These are phyloP conservation scores for Kuraishia floccosa DNA, from an alignment of 805 yeast species.

Conservation along the genomic window DNA sequence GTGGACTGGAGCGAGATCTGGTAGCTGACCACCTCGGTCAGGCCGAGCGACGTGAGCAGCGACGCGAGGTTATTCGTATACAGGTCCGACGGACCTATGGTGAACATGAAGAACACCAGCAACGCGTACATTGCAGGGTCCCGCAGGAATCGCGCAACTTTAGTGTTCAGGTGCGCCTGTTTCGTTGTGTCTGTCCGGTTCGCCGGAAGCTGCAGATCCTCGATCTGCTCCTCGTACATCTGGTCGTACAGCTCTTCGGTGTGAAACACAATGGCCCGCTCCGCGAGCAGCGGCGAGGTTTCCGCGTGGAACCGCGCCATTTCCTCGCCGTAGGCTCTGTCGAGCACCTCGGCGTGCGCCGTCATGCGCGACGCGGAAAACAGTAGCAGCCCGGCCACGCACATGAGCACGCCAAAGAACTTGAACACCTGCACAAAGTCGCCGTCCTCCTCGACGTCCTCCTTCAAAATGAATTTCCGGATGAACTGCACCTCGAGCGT, in stretches of 20 bases:
- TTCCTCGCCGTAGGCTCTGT: slow-evolving; percentile 14
- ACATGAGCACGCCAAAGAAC: slow-evolving; percentile 2
- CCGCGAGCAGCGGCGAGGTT: slow-evolving; percentile 19
- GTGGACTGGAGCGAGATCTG: slow-evolving; percentile 51
- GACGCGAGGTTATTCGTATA: slow-evolving; percentile 73
- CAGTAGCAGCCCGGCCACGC: slow-evolving; percentile 4
- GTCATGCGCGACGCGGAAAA: slow-evolving; percentile 17
- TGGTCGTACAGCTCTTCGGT: slow-evolving; percentile 3
- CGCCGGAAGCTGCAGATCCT: slow-evolving; percentile 2
- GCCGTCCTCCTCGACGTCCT: neutral
- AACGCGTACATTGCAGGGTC: slow-evolving; percentile 60
- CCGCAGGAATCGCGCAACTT: slow-evolving; percentile 16
- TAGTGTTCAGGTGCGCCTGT: slow-evolving; percentile 7
- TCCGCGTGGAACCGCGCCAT: slow-evolving; percentile 18
- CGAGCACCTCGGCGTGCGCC: slow-evolving; percentile 13
- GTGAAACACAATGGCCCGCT: slow-evolving; percentile 13
- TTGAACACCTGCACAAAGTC: slow-evolving; percentile 10
- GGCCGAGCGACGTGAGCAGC: slow-evolving; percentile 32
- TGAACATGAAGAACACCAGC: slow-evolving; percentile 49
- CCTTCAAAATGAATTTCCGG: slow-evolving; percentile 13
- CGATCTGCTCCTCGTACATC: slow-evolving; percentile 1
- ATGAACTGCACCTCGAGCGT: slow-evolving; percentile 7
- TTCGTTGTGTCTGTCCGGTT: slow-evolving; percentile 4
- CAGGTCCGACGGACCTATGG: slow-evolving; percentile 80
- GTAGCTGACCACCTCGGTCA: slow-evolving; percentile 17